These are phyloP conservation scores for Cytospora paraplurivora DNA, from an alignment of 2,329 filamentous ascomycete genomes.

Conservation along the genomic window DNA sequence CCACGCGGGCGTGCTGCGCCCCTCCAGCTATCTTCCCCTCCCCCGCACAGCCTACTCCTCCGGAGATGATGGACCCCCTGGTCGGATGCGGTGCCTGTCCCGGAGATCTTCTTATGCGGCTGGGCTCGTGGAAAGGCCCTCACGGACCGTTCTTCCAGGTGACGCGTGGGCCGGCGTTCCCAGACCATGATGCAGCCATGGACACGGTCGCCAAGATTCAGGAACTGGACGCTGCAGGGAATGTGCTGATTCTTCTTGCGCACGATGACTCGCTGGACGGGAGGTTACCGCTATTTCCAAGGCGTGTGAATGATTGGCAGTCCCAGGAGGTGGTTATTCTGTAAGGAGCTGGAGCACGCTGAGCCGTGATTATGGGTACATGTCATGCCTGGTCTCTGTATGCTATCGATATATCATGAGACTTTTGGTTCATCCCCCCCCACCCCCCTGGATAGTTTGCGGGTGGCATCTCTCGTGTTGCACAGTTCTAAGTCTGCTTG, in stretches of 20 bases:
- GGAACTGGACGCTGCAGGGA: constrained; percentile 7
- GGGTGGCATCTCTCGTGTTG: no score
- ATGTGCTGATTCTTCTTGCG: constrained; percentile 13
- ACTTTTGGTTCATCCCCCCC: no score
- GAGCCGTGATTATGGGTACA: no score
- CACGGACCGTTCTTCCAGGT: constrained; percentile 32
- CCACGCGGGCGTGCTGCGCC: constrained; percentile 42
- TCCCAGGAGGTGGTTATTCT: constrained; percentile 1
- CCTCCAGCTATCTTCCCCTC: constrained; percentile 38
- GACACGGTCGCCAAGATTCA: constrained; percentile 14
- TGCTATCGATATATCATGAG: no score
- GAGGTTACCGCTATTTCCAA: constrained; percentile 2
- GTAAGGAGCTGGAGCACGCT: background rate
- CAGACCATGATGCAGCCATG: constrained; percentile 9
- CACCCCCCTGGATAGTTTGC: no score
- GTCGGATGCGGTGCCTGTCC: no score
- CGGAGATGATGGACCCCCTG: no score
- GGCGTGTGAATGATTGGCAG: constrained; percentile 4
- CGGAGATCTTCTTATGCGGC: no score
- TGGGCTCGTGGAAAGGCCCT: no score
- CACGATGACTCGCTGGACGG: constrained; percentile 10
- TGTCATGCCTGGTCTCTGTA: no score
- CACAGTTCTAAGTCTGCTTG: no score
- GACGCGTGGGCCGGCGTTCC: constrained; percentile 7
- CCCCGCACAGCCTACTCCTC: background rate